Evolutionary conservation across 805 yeast genomes (phyloP).

Genomic region (Wickerhamomyces sydowiorum): DNA sequence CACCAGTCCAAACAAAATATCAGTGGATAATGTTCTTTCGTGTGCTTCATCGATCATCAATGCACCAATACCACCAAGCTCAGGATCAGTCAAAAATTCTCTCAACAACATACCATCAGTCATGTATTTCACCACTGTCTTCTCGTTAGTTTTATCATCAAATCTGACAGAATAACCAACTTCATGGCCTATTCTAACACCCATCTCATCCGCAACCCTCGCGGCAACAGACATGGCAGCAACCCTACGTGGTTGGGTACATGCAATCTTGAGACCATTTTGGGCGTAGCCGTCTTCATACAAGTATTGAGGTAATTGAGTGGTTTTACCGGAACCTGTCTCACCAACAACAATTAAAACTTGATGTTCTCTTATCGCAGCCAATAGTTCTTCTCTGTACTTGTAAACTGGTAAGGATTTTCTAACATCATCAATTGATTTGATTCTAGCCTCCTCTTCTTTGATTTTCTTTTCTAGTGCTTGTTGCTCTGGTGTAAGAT

Average conservation of each 20-base stretch:
- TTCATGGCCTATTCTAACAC: slow-evolving; percentile 68
- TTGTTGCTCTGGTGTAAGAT: slow-evolving; percentile 25
- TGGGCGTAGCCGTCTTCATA: slow-evolving; percentile 75
- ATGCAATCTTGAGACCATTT: slow-evolving; percentile 58
- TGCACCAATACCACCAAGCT: slow-evolving; percentile 62
- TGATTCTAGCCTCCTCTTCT: slow-evolving; percentile 28
- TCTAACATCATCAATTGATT: slow-evolving; percentile 35
- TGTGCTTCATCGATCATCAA: slow-evolving; percentile 97
- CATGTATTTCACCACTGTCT: slow-evolving; percentile 78
- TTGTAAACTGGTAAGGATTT: slow-evolving; percentile 71
- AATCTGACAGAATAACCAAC: slow-evolving; percentile 90
- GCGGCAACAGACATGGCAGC: slow-evolving; percentile 91
- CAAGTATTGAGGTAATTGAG: slow-evolving; percentile 85
- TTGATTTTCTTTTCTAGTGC: slow-evolving; percentile 28
- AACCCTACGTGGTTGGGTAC: slow-evolving; percentile 93
- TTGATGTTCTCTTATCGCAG: slow-evolving; percentile 57
- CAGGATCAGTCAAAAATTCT: slow-evolving; percentile 77
- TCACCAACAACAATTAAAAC: slow-evolving; percentile 76
- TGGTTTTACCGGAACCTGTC: slow-evolving; percentile 93
- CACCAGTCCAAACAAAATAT: slow-evolving; percentile 69
- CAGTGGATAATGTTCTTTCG: slow-evolving; percentile 92
- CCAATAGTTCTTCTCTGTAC: slow-evolving; percentile 53
- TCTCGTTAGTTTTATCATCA: slow-evolving; percentile 65
- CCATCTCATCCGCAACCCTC: slow-evolving; percentile 88
- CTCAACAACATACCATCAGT: slow-evolving; percentile 94